Evolutionary conservation across 2,329 filamentous ascomycete genomes (phyloP).

Genomic region (Helminthosporium solani): DNA sequence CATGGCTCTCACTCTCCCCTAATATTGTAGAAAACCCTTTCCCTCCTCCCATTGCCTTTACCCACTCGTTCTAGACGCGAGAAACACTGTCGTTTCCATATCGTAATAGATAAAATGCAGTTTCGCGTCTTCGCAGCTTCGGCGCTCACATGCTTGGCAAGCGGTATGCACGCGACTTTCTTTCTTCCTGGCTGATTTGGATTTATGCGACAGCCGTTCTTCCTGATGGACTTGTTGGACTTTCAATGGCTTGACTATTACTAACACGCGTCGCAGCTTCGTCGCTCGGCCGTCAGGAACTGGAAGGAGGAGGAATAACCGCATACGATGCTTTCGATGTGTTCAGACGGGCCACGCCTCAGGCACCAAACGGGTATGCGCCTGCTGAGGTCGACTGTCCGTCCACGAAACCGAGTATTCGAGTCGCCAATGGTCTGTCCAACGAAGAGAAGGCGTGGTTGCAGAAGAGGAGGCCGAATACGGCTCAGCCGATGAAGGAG

Average conservation of each 20-base stretch:
- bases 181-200: slow-evolving; percentile 1
- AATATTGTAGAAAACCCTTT: no score
- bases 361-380: slow-evolving; percentile 68
- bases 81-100: not conserved
- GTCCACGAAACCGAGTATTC: slow-evolving; percentile 65
- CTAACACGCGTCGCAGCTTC: slow-evolving; percentile 28
- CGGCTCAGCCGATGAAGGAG: slow-evolving; percentile 70
- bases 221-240: no score
- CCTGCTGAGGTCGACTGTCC: slow-evolving; percentile 71
- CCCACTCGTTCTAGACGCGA: no score
- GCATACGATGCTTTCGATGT: slow-evolving; percentile 17
- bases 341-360: slow-evolving; percentile 50
- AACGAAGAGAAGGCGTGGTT: slow-evolving; percentile 74
- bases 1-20: no score
- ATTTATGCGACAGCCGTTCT: no score
- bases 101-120: slow-evolving; percentile 21
- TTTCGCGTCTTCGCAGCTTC: slow-evolving; percentile 31
- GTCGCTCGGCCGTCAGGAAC: slow-evolving; percentile 23
- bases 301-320: slow-evolving; percentile 20
- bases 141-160: slow-evolving; percentile 29
- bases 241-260: no score
- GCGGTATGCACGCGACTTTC: slow-evolving; percentile 22
- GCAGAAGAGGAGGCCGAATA: slow-evolving; percentile 67
- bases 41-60: not conserved
- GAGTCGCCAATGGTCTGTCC: slow-evolving; percentile 64